phyloP scores from a whole-genome alignment of 208 protist species.

The Leptomonas pyrrhocoris region DNA sequence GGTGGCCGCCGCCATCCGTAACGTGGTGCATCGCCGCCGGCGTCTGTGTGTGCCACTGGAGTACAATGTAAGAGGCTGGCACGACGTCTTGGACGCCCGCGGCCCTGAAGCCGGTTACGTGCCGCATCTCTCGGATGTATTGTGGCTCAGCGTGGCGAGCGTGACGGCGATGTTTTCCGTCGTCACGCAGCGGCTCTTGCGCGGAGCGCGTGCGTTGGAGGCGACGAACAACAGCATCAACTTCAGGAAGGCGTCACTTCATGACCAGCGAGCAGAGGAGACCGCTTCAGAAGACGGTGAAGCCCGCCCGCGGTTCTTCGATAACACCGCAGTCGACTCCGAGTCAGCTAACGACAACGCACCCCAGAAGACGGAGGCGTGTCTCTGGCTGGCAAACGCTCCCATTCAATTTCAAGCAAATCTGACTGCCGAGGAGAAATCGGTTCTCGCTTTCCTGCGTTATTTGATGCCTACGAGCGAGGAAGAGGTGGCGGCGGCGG shows the following conservation, averaged over 20 bases:
- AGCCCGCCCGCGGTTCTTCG: constrained; percentile 26
- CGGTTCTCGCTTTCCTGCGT: constrained; percentile 46
- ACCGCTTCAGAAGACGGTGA: constrained; percentile 1
- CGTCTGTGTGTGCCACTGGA: constrained; percentile 17
- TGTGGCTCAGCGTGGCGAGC: constrained; percentile 65
- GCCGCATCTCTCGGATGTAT: constrained; percentile 48
- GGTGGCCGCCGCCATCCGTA: constrained; percentile 8
- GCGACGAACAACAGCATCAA: constrained; percentile 3
- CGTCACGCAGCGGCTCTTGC: constrained; percentile 51
- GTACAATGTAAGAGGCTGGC: constrained; percentile 37
- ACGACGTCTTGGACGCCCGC: constrained; percentile 45
- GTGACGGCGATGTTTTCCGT: constrained; percentile 64
- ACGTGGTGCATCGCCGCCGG: constrained; percentile 10
- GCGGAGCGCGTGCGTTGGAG: constrained; percentile 21
- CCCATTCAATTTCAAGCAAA: not conserved
- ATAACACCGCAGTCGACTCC: constrained; percentile 20
- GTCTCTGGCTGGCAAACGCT: not conserved
- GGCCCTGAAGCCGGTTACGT: constrained; percentile 49
- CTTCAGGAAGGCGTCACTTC: too few relatives aligned
- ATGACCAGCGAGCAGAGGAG: too few relatives aligned
- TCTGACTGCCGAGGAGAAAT: constrained; percentile 12
- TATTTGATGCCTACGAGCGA: constrained; percentile 43
- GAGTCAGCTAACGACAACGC: not conserved
- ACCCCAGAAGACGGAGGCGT: not conserved
- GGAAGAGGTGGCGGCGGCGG: not conserved